These are phyloP conservation scores for Uronychia binucleata DNA, from an alignment of 73 alveolate genomes.

Conservation along the genomic window DNA sequence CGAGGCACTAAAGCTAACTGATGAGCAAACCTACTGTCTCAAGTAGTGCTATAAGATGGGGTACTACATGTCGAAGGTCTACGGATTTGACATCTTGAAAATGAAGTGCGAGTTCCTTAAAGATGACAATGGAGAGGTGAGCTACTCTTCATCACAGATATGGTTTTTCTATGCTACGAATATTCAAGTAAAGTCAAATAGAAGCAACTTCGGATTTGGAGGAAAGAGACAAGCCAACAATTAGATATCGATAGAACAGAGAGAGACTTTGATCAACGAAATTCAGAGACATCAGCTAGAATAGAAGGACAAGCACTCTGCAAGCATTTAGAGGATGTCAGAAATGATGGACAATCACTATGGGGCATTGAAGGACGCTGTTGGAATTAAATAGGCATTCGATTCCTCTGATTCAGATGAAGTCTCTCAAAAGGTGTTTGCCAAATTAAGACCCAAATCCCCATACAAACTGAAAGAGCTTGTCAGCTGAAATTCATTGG, in stretches of 20 bases:
- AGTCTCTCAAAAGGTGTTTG: neutral
- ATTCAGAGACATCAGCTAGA: constrained; percentile 27
- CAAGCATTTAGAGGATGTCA: constrained; percentile 30
- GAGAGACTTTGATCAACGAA: constrained; percentile 12
- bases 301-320: neutral
- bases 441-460: neutral
- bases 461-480: neutral
- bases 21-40: constrained; percentile 40
- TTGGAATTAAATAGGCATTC: constrained; percentile 42
- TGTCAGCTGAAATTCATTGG: neutral
- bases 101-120: constrained; percentile 54
- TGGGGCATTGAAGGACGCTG: constrained; percentile 24
- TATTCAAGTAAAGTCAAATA: constrained; percentile 22
- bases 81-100: constrained; percentile 45
- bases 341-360: constrained; percentile 50
- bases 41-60: constrained; percentile 55
- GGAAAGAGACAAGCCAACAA: constrained; percentile 1
- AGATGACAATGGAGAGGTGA: constrained; percentile 47
- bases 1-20: neutral
- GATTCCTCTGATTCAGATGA: constrained; percentile 37
- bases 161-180: constrained; percentile 9
- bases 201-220: constrained; percentile 7
- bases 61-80: constrained; percentile 52
- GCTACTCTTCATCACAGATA: neutral
- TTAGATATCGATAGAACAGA: constrained; percentile 13